Conservation (phyloP, 805 yeast genomes). For the Candida schatavii region DNA sequence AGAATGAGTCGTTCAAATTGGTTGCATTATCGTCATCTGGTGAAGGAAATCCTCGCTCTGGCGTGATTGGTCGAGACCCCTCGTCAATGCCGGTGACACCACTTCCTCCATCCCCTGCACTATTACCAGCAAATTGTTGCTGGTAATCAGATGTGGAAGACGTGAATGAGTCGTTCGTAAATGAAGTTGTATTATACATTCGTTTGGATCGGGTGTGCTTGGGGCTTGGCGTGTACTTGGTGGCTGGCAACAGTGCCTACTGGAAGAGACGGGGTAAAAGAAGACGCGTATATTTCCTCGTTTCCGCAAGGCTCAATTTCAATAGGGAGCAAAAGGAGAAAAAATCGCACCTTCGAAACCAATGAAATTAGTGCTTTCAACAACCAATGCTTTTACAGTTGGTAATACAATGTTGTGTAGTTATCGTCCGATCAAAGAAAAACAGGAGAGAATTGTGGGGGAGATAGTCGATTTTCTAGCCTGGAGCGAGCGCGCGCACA, state of each 20-base stretch:
- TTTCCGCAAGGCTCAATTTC: neutral
- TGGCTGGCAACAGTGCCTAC: neutral
- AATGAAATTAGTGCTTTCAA: no score
- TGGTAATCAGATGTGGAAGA: slow-evolving; percentile 27
- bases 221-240: neutral
- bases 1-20: slow-evolving; percentile 22
- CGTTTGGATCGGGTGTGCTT: neutral
- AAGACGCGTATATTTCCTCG: neutral
- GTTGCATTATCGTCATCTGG: neutral
- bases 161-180: slow-evolving; percentile 23
- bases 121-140: slow-evolving; percentile 9
- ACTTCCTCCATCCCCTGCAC: no score
- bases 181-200: slow-evolving; percentile 4
- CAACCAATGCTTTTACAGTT: no score
- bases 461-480: no score
- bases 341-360: no score
- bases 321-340: no score
- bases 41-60: neutral
- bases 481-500: no score
- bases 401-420: no score
- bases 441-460: no score
- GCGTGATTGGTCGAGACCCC: slow-evolving; percentile 3
- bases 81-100: neutral
- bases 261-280: neutral
- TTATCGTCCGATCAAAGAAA: no score